A percentile compares a stretch with the other conserved stretches of the same genome.
Evolutionary conservation across 2,329 filamentous ascomycete species (phyloP).

Genomic region (Clarireedia paspali): DNA sequence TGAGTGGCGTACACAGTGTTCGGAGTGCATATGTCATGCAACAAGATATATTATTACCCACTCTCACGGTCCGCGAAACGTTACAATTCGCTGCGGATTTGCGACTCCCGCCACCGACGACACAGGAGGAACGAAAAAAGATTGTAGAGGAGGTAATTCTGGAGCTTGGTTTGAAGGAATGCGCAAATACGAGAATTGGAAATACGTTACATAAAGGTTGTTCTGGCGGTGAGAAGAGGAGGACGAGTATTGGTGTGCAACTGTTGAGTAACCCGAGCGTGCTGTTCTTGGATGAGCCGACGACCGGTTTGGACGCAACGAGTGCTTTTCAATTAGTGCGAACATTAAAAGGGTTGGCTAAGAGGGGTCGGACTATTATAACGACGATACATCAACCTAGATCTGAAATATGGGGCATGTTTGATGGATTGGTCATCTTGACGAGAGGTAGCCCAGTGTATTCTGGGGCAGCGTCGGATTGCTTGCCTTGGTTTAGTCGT

Average conservation of each 20-base stretch:
- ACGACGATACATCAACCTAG: slow-evolving; percentile 72
- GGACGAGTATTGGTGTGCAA: slow-evolving; percentile 71
- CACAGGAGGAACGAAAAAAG: slow-evolving; percentile 46
- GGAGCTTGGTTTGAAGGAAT: slow-evolving; percentile 69
- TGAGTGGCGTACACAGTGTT: slow-evolving; percentile 43
- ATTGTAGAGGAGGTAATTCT: slow-evolving; percentile 72
- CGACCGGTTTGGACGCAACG: slow-evolving; percentile 69
- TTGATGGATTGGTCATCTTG: slow-evolving; percentile 64
- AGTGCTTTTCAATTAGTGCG: slow-evolving; percentile 67
- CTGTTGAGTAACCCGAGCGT: slow-evolving; percentile 72
- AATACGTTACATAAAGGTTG: slow-evolving; percentile 65
- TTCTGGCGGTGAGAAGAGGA: slow-evolving; percentile 70
- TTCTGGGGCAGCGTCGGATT: slow-evolving; percentile 50
- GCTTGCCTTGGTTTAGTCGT: slow-evolving; percentile 55
- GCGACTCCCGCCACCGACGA: slow-evolving; percentile 56
- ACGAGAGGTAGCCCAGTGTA: slow-evolving; percentile 62
- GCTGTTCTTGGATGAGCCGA: slow-evolving; percentile 72
- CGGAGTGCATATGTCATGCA: slow-evolving; percentile 68
- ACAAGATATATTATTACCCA: slow-evolving; percentile 66
- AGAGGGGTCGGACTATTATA: slow-evolving; percentile 62
- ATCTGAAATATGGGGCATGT: slow-evolving; percentile 72
- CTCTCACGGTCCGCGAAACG: slow-evolving; percentile 69
- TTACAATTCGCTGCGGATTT: slow-evolving; percentile 66
- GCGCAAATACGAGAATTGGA: slow-evolving; percentile 66
- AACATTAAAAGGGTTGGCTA: slow-evolving; percentile 60